A percentile compares a stretch with the other conserved stretches of the same genome.
phyloP scores from a whole-genome alignment of 192 early-diverging fungal species.

The Chytriomyces confervae region DNA sequence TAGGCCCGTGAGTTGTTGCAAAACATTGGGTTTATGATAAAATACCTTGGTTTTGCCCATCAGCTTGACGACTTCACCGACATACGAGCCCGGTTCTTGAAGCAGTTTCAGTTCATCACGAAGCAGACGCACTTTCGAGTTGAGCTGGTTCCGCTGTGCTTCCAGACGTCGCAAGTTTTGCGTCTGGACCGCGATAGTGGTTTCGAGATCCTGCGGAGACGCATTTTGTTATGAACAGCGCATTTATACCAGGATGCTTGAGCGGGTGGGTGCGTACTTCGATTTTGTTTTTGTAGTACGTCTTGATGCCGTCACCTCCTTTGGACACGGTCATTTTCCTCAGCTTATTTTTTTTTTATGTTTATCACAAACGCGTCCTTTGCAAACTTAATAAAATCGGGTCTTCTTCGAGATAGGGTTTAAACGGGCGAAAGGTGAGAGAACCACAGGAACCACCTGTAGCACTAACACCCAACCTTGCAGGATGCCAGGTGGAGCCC shows the following conservation, averaged over 20 bases:
- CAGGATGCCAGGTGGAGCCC: too few species aligned
- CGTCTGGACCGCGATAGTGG: slow-evolving; percentile 84
- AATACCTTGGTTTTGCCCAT: slow-evolving; percentile 93
- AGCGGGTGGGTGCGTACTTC: slow-evolving; percentile 43
- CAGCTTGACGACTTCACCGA: slow-evolving; percentile 97
- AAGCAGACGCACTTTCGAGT: slow-evolving; percentile 94
- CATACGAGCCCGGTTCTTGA: slow-evolving; percentile 94
- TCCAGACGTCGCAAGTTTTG: slow-evolving; percentile 97
- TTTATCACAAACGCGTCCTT: neutral
- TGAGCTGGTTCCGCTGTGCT: slow-evolving; percentile 97
- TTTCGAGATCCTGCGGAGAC: slow-evolving; percentile 75
- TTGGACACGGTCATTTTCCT: neutral
- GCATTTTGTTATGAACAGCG: neutral
- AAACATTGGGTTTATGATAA: slow-evolving; percentile 39
- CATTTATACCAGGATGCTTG: neutral
- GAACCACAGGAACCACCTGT: too few species aligned
- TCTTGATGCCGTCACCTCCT: slow-evolving; percentile 45
- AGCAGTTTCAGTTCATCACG: slow-evolving; percentile 95
- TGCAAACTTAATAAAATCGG: too few species aligned
- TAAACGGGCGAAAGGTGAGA: too few species aligned
- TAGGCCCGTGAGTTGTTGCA: slow-evolving; percentile 73
- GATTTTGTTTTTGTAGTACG: slow-evolving; percentile 63
- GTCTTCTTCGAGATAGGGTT: too few species aligned
- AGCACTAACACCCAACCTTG: too few species aligned
- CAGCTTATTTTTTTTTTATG: neutral